Conservation (phyloP, 23 red algal species). For the Gracilariopsis chorda region DNA sequence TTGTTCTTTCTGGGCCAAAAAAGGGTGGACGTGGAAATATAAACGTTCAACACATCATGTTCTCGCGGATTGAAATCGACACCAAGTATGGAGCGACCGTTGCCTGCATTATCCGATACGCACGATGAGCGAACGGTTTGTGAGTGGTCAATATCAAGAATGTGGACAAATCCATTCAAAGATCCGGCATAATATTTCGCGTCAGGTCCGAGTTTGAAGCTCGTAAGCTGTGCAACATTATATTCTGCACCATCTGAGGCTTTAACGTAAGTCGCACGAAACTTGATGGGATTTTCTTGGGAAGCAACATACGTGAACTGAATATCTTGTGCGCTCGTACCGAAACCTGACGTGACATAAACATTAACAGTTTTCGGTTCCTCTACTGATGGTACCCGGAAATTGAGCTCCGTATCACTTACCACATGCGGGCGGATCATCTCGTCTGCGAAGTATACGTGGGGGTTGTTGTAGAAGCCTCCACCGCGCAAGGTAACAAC, state of each 20-base stretch:
- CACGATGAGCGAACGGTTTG: conserved; percentile 15
- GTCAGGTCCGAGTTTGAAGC: conserved; percentile 56
- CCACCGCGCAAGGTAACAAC: conserved; percentile 29
- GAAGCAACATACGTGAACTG: conserved; percentile 38
- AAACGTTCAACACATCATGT: not conserved
- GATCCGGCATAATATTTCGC: conserved; percentile 32
- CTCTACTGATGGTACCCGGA: conserved; percentile 15
- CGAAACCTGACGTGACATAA: conserved; percentile 47
- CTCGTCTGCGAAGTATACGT: conserved; percentile 12
- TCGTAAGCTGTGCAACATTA: conserved; percentile 40
- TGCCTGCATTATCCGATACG: conserved; percentile 25
- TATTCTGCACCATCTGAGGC: not conserved
- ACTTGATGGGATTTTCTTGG: conserved; percentile 34
- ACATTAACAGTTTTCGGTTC: conserved; percentile 11
- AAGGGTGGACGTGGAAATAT: conserved; percentile 47
- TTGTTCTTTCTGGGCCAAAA: conserved; percentile 19
- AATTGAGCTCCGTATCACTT: conserved; percentile 31
- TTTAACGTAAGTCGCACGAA: conserved; percentile 17
- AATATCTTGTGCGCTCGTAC: conserved; percentile 37
- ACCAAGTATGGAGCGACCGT: conserved; percentile 55
- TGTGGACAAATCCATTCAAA: conserved; percentile 47
- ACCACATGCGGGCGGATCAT: conserved; percentile 13
- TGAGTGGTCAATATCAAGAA: conserved; percentile 24
- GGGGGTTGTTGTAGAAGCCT: conserved; percentile 63
- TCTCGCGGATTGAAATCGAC: conserved; percentile 55